Conservation (phyloP, 768 basidiomycete genomes). For the Amanita exitialis region DNA sequence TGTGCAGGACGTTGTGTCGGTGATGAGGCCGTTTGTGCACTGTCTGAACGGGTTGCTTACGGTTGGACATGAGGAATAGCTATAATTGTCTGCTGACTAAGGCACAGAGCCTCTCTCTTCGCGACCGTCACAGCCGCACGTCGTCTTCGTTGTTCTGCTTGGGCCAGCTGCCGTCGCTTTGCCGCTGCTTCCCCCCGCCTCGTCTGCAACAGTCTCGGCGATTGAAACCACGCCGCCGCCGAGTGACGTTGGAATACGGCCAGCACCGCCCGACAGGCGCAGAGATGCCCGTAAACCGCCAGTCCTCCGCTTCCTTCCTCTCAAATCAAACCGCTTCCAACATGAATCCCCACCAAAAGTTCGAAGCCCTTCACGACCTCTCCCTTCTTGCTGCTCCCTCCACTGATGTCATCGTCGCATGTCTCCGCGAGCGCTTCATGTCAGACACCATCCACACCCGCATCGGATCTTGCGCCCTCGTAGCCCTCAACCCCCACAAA, state of each 20-base stretch:
- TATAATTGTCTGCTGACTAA: slow-evolving; percentile 17
- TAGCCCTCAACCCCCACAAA: slow-evolving; percentile 92
- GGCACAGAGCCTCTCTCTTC: slow-evolving; percentile 2
- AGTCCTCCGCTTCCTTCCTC: not conserved
- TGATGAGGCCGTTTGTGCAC: slow-evolving; percentile 71
- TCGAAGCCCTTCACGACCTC: slow-evolving; percentile 68
- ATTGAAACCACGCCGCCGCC: not conserved
- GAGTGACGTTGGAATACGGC: not conserved
- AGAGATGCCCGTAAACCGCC: not conserved
- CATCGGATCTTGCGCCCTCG: slow-evolving; percentile 60
- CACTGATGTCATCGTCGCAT: slow-evolving; percentile 79
- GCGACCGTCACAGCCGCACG: slow-evolving; percentile 3
- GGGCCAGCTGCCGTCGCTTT: not conserved
- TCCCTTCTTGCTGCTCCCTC: slow-evolving; percentile 53
- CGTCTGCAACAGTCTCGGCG: too few relatives aligned
- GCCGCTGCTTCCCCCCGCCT: too few relatives aligned
- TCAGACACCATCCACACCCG: slow-evolving; percentile 72
- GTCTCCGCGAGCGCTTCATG: slow-evolving; percentile 82
- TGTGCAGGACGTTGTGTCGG: slow-evolving; percentile 39
- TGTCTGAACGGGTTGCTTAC: slow-evolving; percentile 72
- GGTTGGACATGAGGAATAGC: slow-evolving; percentile 24
- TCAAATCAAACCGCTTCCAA: not conserved
- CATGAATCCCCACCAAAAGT: slow-evolving; percentile 37
- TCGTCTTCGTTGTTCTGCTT: not conserved
- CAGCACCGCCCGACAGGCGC: not conserved